These are phyloP conservation scores for Tuber calosporum DNA, from an alignment of 495 filamentous ascomycete species.

Conservation along the genomic window DNA sequence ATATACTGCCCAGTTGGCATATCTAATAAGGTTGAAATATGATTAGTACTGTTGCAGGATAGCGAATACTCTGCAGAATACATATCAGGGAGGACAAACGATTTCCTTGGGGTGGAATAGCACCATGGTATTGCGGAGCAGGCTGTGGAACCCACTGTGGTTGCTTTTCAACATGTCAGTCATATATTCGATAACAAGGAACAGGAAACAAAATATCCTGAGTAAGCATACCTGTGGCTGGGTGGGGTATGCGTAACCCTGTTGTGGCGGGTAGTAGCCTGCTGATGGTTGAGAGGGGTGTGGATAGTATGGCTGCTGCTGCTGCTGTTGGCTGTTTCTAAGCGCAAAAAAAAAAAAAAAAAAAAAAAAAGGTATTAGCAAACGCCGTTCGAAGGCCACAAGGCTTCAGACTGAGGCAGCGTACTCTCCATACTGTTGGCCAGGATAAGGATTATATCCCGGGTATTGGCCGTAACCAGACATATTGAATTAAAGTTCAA, in stretches of 20 bases:
- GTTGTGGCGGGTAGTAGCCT: slow-evolving; percentile 27
- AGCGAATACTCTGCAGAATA: not conserved
- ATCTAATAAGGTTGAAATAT: slow-evolving; percentile 13
- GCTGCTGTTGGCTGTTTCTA: slow-evolving; percentile 24
- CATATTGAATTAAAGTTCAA: slow-evolving; percentile 9
- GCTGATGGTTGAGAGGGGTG: slow-evolving; percentile 24
- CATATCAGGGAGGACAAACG: slow-evolving; percentile 29
- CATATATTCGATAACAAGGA: slow-evolving; percentile 3
- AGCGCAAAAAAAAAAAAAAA: slow-evolving; percentile 12
- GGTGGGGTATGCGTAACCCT: slow-evolving; percentile 24
- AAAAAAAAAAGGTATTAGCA: slow-evolving; percentile 18
- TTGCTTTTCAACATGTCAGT: slow-evolving; percentile 20
- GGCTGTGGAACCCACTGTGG: slow-evolving; percentile 18
- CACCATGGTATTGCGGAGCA: slow-evolving; percentile 21
- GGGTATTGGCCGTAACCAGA: slow-evolving; percentile 32
- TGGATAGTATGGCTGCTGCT: slow-evolving; percentile 36
- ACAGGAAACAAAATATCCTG: not conserved
- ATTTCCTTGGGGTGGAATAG: slow-evolving; percentile 20
- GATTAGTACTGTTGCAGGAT: not conserved
- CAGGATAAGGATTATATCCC: slow-evolving; percentile 19
- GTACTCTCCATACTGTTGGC: slow-evolving; percentile 24
- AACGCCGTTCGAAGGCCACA: slow-evolving; percentile 4
- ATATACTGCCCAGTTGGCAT: slow-evolving; percentile 34
- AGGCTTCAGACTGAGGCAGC: slow-evolving; percentile 9
- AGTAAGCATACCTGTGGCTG: slow-evolving; percentile 25